phyloP scores from a whole-genome alignment of 805 yeast species.

The Yarrowia divulgata region DNA sequence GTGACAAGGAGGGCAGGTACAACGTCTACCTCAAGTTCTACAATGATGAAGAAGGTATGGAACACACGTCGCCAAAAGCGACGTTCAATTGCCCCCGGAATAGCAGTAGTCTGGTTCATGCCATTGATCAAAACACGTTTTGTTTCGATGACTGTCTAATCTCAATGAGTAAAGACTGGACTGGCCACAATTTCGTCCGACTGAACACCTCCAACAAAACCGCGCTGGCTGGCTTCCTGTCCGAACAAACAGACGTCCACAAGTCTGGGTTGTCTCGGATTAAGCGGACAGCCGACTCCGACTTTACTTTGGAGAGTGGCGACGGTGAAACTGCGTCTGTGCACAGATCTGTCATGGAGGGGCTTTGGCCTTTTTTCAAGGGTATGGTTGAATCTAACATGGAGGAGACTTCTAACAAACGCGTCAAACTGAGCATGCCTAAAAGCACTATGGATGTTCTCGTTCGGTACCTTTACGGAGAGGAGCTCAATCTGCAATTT shows the following conservation, averaged over 20 bases:
- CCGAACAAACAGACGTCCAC: neutral
- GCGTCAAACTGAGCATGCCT: neutral
- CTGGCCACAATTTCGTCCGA: no score
- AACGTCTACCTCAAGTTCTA: no score
- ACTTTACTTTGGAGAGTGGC: neutral
- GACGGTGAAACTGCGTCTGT: neutral
- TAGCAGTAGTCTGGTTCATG: no score
- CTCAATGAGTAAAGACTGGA: no score
- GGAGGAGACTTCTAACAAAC: neutral
- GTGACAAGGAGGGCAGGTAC: no score
- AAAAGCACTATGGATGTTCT: neutral
- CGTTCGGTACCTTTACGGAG: neutral
- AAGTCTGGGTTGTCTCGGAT: neutral
- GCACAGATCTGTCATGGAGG: slow-evolving; percentile 1
- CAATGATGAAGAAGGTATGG: neutral
- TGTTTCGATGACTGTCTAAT: no score
- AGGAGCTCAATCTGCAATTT: neutral
- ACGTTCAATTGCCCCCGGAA: no score
- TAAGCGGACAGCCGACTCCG: neutral
- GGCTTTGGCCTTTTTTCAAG: slow-evolving; percentile 2
- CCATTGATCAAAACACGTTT: no score
- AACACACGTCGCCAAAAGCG: no score
- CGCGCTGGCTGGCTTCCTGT: no score
- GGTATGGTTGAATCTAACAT: neutral
- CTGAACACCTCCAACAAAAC: no score